Evolutionary conservation across 345 rosid genomes (phyloP), one percentile per base, ranked within the genome.

Genomic region (Eucalyptus sp.): DNA sequence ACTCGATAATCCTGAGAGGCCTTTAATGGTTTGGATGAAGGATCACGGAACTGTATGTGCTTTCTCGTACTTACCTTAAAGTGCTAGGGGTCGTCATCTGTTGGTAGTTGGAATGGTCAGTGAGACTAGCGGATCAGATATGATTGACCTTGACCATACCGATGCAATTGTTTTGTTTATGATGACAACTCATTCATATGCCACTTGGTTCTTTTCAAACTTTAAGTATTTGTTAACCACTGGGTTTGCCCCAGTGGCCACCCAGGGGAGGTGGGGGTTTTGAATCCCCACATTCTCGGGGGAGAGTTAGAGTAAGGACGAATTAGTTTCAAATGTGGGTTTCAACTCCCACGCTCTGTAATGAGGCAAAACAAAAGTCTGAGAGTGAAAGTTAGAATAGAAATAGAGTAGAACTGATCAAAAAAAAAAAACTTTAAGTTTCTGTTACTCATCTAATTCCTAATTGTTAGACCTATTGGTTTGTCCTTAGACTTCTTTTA

Each of bases 41-140:
- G 94, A 93, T 91, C 99, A 97, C 89, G 92, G 90, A 87, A 10
- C 88, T 87, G 99, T 97, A 91, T 88, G 94, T 96, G 54, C 87
- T 48, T 50, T 83, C 44, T 88, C 62, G 49, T 44, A 27, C 56
- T 1, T 49, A n/a, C 54, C 60, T 86, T 50, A 86, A 31, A 86
- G 2, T 86, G 41, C 29, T 37, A 8, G 24, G 12, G 3, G 51
- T 52, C 14, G 60, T 27, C 31, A 15, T 86, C 27, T 86, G 33
- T 86, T 86, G 56, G 87, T 37, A 8, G 31, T 41, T 86, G 56
- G 33, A 50, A 52, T 50, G 87, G 10, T 52, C 33, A 50, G 87
- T 50, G 79, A 66, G 22, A 31, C 80, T 16, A 68, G 43, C 33
- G 33, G 15, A 62, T 62, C 33, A 14, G 68, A 62, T 62, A 29